Evolutionary conservation across 108 stramenopile species (phyloP).

Genomic region (Skeletonema marinoi): DNA sequence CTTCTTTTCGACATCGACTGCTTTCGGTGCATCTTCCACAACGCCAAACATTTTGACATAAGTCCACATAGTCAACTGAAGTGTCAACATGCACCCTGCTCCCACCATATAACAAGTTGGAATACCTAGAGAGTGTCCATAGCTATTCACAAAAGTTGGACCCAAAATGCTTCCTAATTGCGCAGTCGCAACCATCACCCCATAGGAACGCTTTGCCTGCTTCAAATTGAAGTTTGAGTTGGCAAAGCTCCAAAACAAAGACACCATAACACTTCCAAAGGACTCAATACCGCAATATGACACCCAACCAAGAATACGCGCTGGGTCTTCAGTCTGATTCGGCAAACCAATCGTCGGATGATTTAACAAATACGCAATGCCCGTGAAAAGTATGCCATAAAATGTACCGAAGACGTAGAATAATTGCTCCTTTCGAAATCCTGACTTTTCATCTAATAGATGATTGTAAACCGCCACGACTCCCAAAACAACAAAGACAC

Average conservation of each 20-base stretch:
- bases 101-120: conserved; percentile 83
- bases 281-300: conserved; percentile 96
- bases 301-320: conserved; percentile 91
- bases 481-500: conserved; percentile 90
- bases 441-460: conserved; percentile 72
- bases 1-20: conserved; percentile 45
- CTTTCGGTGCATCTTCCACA: conserved; percentile 9
- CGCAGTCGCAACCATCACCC: conserved; percentile 94
- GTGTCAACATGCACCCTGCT: conserved; percentile 79
- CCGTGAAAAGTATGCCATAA: conserved; percentile 82
- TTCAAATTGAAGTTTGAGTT: conserved; percentile 92
- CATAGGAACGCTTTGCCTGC: conserved; percentile 93
- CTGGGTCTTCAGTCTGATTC: conserved; percentile 78
- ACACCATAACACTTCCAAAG: conserved; percentile 95
- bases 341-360: conserved; percentile 86
- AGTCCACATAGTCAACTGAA: conserved; percentile 90
- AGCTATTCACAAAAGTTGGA: conserved; percentile 85
- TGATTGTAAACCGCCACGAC: conserved; percentile 93
- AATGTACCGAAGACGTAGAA: conserved; percentile 97
- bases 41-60: conserved; percentile 88
- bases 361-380: conserved; percentile 78
- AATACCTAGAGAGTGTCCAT: conserved; percentile 71
- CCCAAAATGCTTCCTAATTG: conserved; percentile 95
- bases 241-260: conserved; percentile 94
- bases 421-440: conserved; percentile 90